A percentile compares a stretch with the other conserved stretches of the same genome.
Conservation (phyloP, 208 protist species). For the Leishmania martiniquensis region DNA sequence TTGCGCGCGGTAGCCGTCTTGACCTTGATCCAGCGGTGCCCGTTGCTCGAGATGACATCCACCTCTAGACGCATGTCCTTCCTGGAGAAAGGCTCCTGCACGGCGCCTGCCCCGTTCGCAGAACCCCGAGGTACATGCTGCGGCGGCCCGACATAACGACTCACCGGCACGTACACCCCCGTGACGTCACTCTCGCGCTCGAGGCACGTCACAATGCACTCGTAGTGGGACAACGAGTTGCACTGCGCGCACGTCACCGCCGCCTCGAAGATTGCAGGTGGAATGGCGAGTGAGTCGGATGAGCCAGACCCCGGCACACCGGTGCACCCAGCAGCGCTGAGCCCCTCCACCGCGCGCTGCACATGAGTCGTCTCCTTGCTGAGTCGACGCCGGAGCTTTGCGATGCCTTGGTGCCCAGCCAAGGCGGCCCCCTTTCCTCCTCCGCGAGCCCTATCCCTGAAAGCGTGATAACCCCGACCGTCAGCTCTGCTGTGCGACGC, state of each 20-base stretch:
- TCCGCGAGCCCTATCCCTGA: background rate
- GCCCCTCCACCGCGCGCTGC: conserved; percentile 12
- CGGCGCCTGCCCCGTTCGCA: background rate
- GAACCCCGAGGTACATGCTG: background rate
- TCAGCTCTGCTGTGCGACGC: background rate
- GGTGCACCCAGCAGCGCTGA: conserved; percentile 12
- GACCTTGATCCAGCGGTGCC: conserved; percentile 71
- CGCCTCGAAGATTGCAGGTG: conserved; percentile 12
- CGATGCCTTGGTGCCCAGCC: conserved; percentile 13
- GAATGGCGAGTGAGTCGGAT: background rate
- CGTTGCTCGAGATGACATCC: conserved; percentile 57
- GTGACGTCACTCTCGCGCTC: conserved; percentile 41
- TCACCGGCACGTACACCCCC: conserved; percentile 38
- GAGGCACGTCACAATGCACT: conserved; percentile 35
- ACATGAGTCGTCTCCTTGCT: conserved; percentile 25
- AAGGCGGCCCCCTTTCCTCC: background rate
- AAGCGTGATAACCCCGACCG: background rate
- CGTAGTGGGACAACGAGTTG: conserved; percentile 37
- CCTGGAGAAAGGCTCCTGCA: background rate
- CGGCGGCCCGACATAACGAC: conserved; percentile 5
- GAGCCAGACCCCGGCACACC: background rate
- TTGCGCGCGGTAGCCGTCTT: conserved; percentile 37
- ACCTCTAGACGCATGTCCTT: conserved; percentile 37
- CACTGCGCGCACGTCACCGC: conserved; percentile 34
- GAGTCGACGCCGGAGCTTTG: conserved; percentile 33